Percentiles rank a stretch among this genome's conserved stretches.
Evolutionary conservation across 768 basidiomycete genomes (phyloP).

Genomic region (Vararia minispora): DNA sequence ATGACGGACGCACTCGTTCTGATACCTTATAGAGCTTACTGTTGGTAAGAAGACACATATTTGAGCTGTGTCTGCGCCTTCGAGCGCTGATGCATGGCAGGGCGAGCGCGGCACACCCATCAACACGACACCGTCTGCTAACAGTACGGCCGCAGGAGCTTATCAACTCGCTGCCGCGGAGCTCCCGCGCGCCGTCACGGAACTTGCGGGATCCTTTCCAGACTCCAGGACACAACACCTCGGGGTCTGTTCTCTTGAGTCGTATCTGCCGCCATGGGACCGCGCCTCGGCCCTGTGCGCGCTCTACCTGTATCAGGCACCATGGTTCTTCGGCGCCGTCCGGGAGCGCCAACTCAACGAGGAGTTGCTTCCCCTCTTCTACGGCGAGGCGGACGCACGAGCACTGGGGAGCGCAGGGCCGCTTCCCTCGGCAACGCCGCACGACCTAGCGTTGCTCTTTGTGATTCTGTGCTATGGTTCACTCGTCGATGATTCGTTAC

Average conservation of each 20-base stretch:
- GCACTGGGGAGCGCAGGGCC: slow-evolving; percentile 1
- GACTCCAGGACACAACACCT: neutral
- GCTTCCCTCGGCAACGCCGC: slow-evolving; percentile 3
- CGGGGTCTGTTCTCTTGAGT: slow-evolving; percentile 18
- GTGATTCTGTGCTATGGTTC: slow-evolving; percentile 6
- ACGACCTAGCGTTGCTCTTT: slow-evolving; percentile 6
- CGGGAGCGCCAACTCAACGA: slow-evolving; percentile 51
- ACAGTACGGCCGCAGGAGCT: neutral
- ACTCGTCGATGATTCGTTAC: slow-evolving; percentile 4
- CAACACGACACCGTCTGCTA: neutral
- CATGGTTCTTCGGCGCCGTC: slow-evolving; percentile 73
- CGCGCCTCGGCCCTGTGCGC: slow-evolving; percentile 49
- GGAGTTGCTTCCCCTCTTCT: slow-evolving; percentile 57
- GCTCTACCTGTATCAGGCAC: slow-evolving; percentile 68
- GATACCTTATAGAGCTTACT: slow-evolving; percentile 5
- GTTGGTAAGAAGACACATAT: no score
- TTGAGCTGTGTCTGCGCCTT: neutral
- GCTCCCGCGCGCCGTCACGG: slow-evolving; percentile 3
- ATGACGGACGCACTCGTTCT: neutral
- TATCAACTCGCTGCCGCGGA: neutral
- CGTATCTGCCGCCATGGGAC: slow-evolving; percentile 46
- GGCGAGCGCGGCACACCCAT: slow-evolving; percentile 1
- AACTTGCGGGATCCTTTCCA: slow-evolving; percentile 7
- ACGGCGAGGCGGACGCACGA: slow-evolving; percentile 29
- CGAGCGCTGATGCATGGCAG: slow-evolving; percentile 1